phyloP scores from a whole-genome alignment of 2,329 filamentous ascomycete genomes.

The Diaporthe ilicicola region DNA sequence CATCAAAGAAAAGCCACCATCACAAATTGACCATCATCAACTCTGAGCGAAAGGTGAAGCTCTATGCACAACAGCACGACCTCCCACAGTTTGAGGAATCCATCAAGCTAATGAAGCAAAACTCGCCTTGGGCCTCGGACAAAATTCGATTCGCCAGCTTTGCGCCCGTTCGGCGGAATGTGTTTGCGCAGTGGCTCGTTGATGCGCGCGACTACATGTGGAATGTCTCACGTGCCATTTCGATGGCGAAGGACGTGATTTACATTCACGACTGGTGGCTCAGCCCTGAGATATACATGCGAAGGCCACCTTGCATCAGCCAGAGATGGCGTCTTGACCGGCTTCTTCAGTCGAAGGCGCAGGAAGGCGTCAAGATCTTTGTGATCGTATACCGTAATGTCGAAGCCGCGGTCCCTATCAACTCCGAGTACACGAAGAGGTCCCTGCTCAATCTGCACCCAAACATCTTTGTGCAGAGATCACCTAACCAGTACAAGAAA shows the following conservation, averaged over 20 bases:
- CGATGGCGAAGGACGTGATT: conserved; percentile 96
- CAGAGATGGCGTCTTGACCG: conserved; percentile 98
- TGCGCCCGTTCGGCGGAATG: conserved; percentile 84
- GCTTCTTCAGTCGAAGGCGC: conserved; percentile 90
- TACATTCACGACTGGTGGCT: conserved; percentile 99
- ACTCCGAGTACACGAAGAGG: conserved; percentile 98
- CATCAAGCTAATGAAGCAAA: conserved; percentile 83
- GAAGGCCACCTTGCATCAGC: conserved; percentile 91
- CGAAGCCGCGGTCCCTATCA: conserved; percentile 95
- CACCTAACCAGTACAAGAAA: conserved; percentile 97
- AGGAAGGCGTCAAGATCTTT: conserved; percentile 96
- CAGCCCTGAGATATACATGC: conserved; percentile 94
- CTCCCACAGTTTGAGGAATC: conserved; percentile 94
- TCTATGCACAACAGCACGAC: conserved; percentile 88
- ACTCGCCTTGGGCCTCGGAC: conserved; percentile 81
- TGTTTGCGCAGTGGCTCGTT: conserved; percentile 95
- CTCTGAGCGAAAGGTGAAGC: conserved; percentile 88
- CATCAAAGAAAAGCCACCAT: conserved; percentile 58
- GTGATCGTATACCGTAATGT: conserved; percentile 98
- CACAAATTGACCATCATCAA: conserved; percentile 91
- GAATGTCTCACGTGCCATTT: conserved; percentile 96
- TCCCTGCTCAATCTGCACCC: conserved; percentile 93
- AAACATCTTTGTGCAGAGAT: conserved; percentile 95
- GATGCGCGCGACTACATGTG: conserved; percentile 99
- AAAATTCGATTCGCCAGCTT: conserved; percentile 90